A percentile compares a stretch with the other conserved stretches of the same genome.
These are phyloP conservation scores for Leucogyrophana mollusca DNA, from an alignment of 768 basidiomycete species.

Conservation along the genomic window DNA sequence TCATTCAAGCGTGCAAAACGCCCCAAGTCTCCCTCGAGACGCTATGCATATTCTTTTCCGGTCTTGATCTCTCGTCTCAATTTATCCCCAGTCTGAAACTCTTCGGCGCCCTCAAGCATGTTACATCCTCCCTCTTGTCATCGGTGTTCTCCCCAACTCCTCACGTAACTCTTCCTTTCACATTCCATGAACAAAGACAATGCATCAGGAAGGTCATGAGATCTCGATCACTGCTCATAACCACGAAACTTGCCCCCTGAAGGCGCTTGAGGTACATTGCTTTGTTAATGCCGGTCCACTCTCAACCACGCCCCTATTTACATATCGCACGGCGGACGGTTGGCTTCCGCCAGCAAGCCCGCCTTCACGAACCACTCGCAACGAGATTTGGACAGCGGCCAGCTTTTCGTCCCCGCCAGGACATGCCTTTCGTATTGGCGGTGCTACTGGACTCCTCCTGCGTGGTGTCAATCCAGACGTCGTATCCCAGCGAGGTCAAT, in stretches of 20 bases:
- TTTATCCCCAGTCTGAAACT: constrained; percentile 10
- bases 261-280: constrained; percentile 15
- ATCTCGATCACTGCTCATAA: constrained; percentile 16
- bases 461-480: constrained; percentile 31
- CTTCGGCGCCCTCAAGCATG: constrained; percentile 16
- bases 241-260: constrained; percentile 12
- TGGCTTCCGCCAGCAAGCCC: constrained; percentile 4
- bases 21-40: constrained; percentile 36
- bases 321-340: background rate
- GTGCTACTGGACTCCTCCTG: constrained; percentile 27
- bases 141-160: too few species aligned
- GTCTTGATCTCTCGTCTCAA: constrained; percentile 20
- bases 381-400: constrained; percentile 10
- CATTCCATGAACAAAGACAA: constrained; percentile 19
- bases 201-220: constrained; percentile 10
- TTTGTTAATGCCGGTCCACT: constrained; percentile 3
- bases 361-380: constrained; percentile 11
- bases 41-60: constrained; percentile 17
- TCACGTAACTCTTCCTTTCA: constrained; percentile 5
- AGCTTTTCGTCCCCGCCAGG: constrained; percentile 14
- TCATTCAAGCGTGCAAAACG: constrained; percentile 15
- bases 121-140: background rate
- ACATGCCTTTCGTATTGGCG: constrained; percentile 28
- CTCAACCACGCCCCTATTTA: constrained; percentile 7
- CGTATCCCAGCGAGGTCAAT: constrained; percentile 26